Base-by-base conservation (phyloP, 2,329 filamentous ascomycete genomes). In the Aspergillus novoparasiticus region DNA sequence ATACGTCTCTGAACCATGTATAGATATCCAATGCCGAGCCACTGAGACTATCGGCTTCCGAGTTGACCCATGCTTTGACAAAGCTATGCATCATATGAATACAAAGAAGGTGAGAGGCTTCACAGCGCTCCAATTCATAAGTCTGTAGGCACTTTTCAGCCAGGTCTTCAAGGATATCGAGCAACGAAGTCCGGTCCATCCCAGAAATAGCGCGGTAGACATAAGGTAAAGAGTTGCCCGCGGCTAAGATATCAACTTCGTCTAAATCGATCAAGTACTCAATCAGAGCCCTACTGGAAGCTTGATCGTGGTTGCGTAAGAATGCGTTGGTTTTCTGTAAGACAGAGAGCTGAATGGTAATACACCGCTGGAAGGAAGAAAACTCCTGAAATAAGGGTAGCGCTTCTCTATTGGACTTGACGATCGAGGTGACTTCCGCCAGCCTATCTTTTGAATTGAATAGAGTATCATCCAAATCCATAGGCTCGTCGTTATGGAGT, bases 11-110 rank as follows among this genome's bases (percentile, higher is more conserved):
- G 67, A 95, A 90, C 81, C 93, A 92, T 51, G 86, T 80, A 75
- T 98, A 98, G 23, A 97, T 80, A 64, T 96, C 90, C 23, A 88
- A 85, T 4, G 90, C 91, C 46, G 86, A 83, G 3, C 86, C 85
- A n/a, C 84, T 84, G 3, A 97, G 80, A 1, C 87, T 81, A 39
- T 85, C 84, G 26, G 82, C 80, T 46, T 85, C 75, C 2, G 75
- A 82, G 26, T 86, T 82, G 19, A 81, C 81, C 92, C 92, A 95
- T 45, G 87, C 79, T 14, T 80, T 76, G 45, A 87, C 85, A 58
- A 92, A 83, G 41, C 85, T 86, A 58, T 85, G 80, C 74, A 97
- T 85, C 60, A 91, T 79, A 54, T 90, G 86, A 28, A 96, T 82
- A 66, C 88, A 90, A 21, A 89, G 81, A 51, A 84, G 85, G 56